A percentile compares a stretch with the other conserved stretches of the same genome.
These are phyloP conservation scores for Buxus sempervirens DNA, from an alignment of 164 flowering plant species.

Conservation along the genomic window DNA sequence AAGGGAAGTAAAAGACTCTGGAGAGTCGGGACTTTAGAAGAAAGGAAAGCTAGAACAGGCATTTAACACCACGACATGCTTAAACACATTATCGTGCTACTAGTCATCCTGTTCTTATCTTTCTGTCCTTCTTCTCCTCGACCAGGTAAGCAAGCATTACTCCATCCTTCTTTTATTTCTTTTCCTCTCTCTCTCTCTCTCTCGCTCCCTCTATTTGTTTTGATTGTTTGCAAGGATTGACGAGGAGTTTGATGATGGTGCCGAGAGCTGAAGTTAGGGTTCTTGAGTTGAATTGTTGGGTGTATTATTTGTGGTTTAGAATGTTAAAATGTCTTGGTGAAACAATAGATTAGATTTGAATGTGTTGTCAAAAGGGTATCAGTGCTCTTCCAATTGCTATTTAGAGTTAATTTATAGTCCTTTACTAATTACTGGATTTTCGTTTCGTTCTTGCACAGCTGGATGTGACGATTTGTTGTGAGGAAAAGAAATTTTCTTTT, in stretches of 20 bases:
- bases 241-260: no score
- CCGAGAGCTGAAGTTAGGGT: no score
- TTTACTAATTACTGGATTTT: not conserved
- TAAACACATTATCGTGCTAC: slow-evolving; percentile 17
- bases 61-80: slow-evolving; percentile 22
- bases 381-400: not conserved
- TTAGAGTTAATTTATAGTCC: no score
- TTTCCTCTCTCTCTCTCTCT: not conserved
- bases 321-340: no score
- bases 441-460: not conserved
- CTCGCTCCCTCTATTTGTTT: no score
- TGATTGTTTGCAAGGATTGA: no score
- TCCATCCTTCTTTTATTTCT: not conserved
- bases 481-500: no score
- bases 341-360: not conserved
- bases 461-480: not conserved
- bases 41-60: not conserved
- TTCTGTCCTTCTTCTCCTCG: slow-evolving; percentile 28
- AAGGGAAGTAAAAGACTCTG: no score
- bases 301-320: no score
- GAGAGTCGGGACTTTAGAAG: no score
- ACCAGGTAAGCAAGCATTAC: slow-evolving; percentile 20
- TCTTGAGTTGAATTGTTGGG: no score
- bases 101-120: slow-evolving; percentile 21
- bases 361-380: not conserved